Conservation (phyloP, 495 filamentous ascomycete genomes). For the Aspergillus leporis region DNA sequence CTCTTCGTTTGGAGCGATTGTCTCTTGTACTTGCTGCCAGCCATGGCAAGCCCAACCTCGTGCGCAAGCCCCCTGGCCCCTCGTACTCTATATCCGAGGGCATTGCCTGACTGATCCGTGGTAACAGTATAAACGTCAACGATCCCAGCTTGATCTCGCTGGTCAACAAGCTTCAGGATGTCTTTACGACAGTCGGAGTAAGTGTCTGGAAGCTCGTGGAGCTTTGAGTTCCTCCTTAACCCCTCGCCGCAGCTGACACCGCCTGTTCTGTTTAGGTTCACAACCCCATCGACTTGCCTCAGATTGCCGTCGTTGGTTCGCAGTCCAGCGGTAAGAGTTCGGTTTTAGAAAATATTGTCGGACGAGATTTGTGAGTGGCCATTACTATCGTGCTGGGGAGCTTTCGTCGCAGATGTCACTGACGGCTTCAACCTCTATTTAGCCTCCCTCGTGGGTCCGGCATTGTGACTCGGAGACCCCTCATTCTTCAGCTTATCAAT, state of each 20-base stretch:
- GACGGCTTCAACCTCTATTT: constrained; percentile 14
- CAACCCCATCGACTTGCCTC: constrained; percentile 98
- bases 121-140: constrained; percentile 72
- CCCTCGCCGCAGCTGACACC: constrained; percentile 31
- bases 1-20: constrained; percentile 20
- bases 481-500: constrained; percentile 98
- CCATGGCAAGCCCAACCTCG: constrained; percentile 53
- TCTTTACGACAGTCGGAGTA: constrained; percentile 97
- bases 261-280: constrained; percentile 61
- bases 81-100: constrained; percentile 27
- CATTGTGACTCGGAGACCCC: constrained; percentile 94
- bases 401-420: constrained; percentile 19
- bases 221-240: constrained; percentile 8
- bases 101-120: constrained; percentile 29
- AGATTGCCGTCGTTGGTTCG: constrained; percentile 98
- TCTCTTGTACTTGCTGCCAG: constrained; percentile 32
- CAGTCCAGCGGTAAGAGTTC: constrained; percentile 99
- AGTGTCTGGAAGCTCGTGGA: constrained; percentile 35
- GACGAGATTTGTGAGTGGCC: constrained; percentile 86
- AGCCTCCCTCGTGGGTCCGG: constrained; percentile 97
- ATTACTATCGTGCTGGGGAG: constrained; percentile 16
- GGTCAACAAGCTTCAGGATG: constrained; percentile 99
- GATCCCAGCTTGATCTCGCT: constrained; percentile 83
- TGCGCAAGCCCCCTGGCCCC: constrained; percentile 36
- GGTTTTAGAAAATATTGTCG: constrained; percentile 99